These are phyloP conservation scores for Marsdenia floribunda DNA, from an alignment of 257 asterid genomes.

Conservation along the genomic window DNA sequence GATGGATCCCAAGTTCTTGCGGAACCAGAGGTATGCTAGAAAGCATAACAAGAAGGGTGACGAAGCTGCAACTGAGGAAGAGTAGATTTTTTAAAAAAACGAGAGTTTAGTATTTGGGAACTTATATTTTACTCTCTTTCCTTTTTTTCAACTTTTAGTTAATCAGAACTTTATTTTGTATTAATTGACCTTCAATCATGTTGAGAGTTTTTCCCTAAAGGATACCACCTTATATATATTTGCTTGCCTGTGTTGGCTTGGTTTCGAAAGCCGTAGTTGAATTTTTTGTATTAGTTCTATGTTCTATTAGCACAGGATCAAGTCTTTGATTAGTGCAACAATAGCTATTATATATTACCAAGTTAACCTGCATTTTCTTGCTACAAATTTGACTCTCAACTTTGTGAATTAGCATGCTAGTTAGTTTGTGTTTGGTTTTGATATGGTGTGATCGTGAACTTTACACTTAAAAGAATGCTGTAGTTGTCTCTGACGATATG, in stretches of 20 bases:
- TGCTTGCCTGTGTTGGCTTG: neutral
- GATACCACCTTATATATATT: neutral
- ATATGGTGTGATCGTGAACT: too few species aligned
- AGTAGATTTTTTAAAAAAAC: conserved; percentile 31
- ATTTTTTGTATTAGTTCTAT: neutral
- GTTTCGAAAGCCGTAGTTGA: too few species aligned
- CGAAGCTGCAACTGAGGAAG: conserved; percentile 46
- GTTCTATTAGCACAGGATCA: neutral
- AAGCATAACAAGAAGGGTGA: conserved; percentile 67
- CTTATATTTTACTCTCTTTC: neutral
- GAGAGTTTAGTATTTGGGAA: conserved; percentile 3
- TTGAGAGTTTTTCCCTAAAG: neutral
- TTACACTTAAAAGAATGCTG: too few species aligned
- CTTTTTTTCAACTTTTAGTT: neutral
- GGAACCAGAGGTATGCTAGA: conserved; percentile 97
- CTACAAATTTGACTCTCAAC: neutral
- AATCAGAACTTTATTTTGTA: neutral
- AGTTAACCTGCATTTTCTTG: neutral
- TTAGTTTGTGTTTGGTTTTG: neutral
- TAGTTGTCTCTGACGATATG: too few species aligned
- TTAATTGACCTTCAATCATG: neutral
- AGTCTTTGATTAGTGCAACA: too few species aligned
- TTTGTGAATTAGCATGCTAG: neutral
- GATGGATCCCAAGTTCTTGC: conserved; percentile 95
- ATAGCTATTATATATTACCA: neutral